Conservation (phyloP, 129 eudicot genomes). For the Helianthus tuberosus region DNA sequence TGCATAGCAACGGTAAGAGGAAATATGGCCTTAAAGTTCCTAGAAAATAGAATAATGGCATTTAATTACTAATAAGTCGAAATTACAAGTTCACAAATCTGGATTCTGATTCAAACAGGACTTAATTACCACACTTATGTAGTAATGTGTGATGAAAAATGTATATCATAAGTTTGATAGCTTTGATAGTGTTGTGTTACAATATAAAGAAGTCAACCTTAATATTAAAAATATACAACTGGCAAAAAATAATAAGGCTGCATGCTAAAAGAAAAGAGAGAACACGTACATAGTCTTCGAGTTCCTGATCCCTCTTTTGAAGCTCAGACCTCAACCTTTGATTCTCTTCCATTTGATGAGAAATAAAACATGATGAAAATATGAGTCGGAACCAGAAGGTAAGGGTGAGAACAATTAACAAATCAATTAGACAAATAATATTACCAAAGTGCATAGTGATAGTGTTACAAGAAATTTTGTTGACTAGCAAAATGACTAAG, state of each 20-base stretch:
- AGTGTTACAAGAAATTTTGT: background rate
- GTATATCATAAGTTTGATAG: background rate
- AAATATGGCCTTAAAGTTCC: too few relatives aligned
- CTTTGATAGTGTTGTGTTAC: conserved; percentile 8
- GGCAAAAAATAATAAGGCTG: background rate
- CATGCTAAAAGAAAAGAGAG: conserved; percentile 5
- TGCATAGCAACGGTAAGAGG: too few relatives aligned
- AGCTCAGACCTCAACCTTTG: conserved; percentile 74
- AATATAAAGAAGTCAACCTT: background rate
- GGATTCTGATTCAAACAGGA: background rate
- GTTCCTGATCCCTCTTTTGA: conserved; percentile 62
- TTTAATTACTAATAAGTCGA: too few relatives aligned
- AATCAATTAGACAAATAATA: background rate
- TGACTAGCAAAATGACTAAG: background rate
- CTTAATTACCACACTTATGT: background rate
- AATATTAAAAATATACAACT: background rate
- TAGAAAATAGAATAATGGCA: too few relatives aligned
- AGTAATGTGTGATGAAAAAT: background rate
- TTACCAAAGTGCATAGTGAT: background rate
- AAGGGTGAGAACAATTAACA: conserved; percentile 15
- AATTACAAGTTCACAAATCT: background rate
- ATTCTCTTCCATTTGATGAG: conserved; percentile 79
- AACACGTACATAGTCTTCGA: conserved; percentile 64
- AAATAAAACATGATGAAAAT: conserved; percentile 4
- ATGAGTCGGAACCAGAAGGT: conserved; percentile 2